A percentile compares a stretch with the other conserved stretches of the same genome.
Evolutionary conservation across 1,284 basidiomycete species (phyloP).

Genomic region (Vanrija sp.): DNA sequence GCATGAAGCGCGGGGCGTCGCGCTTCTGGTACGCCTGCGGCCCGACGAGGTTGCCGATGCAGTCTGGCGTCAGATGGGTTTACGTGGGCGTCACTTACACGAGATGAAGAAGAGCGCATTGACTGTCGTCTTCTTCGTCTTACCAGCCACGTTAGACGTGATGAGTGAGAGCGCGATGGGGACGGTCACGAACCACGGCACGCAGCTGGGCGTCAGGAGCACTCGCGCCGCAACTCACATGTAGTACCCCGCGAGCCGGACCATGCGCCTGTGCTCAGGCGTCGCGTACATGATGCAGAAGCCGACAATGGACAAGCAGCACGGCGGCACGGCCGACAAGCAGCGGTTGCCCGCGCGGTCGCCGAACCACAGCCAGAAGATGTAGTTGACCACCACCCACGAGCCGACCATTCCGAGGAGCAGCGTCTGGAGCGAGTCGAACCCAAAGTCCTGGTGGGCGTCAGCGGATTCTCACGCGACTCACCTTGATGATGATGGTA

Average conservation of each 20-base stretch:
- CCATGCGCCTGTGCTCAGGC: neutral
- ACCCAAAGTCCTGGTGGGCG: constrained; percentile 13
- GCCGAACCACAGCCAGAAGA: constrained; percentile 13
- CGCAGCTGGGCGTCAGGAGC: too few relatives aligned
- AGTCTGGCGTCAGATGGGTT: neutral
- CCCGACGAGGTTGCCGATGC: constrained; percentile 11
- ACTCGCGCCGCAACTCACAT: neutral
- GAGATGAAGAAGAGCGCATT: constrained; percentile 15
- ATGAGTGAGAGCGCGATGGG: neutral
- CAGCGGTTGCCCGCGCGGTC: constrained; percentile 12
- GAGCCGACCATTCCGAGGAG: constrained; percentile 16
- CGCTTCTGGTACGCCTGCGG: constrained; percentile 10
- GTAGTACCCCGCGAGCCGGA: constrained; percentile 8
- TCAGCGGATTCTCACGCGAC: too few relatives aligned
- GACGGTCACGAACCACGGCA: too few relatives aligned
- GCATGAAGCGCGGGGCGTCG: constrained; percentile 4
- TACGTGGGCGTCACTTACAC: too few relatives aligned
- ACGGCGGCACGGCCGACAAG: constrained; percentile 4
- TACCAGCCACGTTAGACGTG: constrained; percentile 18
- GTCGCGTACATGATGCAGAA: constrained; percentile 1
- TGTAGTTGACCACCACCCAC: constrained; percentile 11
- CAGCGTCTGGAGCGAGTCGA: constrained; percentile 8
- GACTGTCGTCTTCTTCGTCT: constrained; percentile 22
- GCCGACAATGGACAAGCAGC: constrained; percentile 13
- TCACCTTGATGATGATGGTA: constrained; percentile 17